Conservation (phyloP, 371 early-diverging fungal species). For the Blyttiomyces sp. region DNA sequence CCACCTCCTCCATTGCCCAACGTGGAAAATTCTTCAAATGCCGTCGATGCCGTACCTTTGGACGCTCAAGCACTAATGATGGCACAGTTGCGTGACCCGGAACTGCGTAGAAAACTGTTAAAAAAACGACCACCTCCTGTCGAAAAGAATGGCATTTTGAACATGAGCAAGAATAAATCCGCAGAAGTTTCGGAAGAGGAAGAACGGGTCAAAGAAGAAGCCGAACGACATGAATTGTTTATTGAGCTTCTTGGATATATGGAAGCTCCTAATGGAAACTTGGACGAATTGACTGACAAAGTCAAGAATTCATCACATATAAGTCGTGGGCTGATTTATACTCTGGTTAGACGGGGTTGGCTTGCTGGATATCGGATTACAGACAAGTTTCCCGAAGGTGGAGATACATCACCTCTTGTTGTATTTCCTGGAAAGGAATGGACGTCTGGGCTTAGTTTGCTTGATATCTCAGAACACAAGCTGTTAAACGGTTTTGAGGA, state of each 20-base stretch:
- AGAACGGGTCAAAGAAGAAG: constrained; percentile 17
- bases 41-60: constrained; percentile 1
- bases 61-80: constrained; percentile 11
- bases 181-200: constrained; percentile 10
- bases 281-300: constrained; percentile 32
- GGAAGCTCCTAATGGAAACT: constrained; percentile 35
- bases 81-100: constrained; percentile 17
- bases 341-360: constrained; percentile 29
- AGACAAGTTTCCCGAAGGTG: constrained; percentile 16
- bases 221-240: constrained; percentile 21
- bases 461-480: constrained; percentile 23
- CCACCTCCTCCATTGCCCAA: constrained; percentile 16
- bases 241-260: constrained; percentile 38
- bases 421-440: constrained; percentile 36
- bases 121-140: constrained; percentile 4
- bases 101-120: constrained; percentile 7
- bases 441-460: constrained; percentile 24
- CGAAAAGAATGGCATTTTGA: not conserved
- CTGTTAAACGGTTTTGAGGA: constrained; percentile 14
- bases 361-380: constrained; percentile 20
- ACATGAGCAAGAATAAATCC: not conserved
- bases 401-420: constrained; percentile 6
- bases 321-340: constrained; percentile 27
- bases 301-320: constrained; percentile 19
- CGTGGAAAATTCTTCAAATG: constrained; percentile 20